Conservation (phyloP, 805 yeast species). For the Pichia ethanolica region DNA sequence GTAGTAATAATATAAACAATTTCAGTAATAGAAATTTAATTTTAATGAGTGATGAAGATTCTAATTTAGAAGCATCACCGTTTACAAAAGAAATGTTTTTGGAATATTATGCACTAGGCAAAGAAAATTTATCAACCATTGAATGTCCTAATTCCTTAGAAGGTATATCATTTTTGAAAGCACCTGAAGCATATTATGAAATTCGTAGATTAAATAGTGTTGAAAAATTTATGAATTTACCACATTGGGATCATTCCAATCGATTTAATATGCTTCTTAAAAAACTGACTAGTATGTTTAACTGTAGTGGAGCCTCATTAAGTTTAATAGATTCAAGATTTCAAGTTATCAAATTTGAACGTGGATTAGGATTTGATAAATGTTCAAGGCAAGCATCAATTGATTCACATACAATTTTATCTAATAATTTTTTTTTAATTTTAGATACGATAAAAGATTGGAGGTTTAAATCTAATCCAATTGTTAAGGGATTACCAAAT, state of each 20-base stretch:
- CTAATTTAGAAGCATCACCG: slow-evolving; percentile 22
- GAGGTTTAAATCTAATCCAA: slow-evolving; percentile 57
- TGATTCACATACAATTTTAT: slow-evolving; percentile 63
- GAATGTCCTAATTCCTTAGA: slow-evolving; percentile 49
- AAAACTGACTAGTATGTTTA: slow-evolving; percentile 34
- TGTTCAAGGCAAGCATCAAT: slow-evolving; percentile 51
- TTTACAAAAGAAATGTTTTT: slow-evolving; percentile 46
- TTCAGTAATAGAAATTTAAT: not conserved
- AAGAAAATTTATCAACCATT: slow-evolving; percentile 47
- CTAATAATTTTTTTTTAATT: slow-evolving; percentile 46
- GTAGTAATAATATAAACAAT: not conserved
- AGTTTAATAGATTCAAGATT: slow-evolving; percentile 45
- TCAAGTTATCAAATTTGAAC: slow-evolving; percentile 44
- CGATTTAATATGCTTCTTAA: slow-evolving; percentile 33
- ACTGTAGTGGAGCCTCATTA: slow-evolving; percentile 47
- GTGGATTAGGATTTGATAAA: slow-evolving; percentile 39
- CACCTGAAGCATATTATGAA: slow-evolving; percentile 56
- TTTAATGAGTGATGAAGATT: not conserved
- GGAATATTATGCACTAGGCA: slow-evolving; percentile 49
- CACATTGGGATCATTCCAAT: slow-evolving; percentile 42
- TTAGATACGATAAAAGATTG: slow-evolving; percentile 62
- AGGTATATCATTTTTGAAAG: slow-evolving; percentile 40
- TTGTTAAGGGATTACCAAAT: slow-evolving; percentile 53
- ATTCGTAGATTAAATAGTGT: slow-evolving; percentile 37
- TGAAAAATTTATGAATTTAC: slow-evolving; percentile 29